A percentile compares a stretch with the other conserved stretches of the same genome.
These are phyloP conservation scores for Trypethelium eluteriae DNA, from an alignment of 495 filamentous ascomycete species.

Conservation along the genomic window DNA sequence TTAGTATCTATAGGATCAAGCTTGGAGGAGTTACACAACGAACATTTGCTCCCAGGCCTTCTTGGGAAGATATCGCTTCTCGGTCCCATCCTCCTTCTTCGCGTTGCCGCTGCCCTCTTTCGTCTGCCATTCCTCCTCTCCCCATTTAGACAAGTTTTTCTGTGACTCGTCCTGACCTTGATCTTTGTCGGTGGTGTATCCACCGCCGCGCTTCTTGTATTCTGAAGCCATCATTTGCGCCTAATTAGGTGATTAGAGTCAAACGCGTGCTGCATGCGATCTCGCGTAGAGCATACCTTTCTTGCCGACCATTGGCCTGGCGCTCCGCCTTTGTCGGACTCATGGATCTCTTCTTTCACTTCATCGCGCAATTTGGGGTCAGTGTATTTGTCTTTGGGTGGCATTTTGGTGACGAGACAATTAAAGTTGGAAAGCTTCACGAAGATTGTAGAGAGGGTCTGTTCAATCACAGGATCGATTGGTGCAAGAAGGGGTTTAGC, in stretches of 20 bases:
- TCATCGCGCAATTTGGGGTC: conserved; percentile 43
- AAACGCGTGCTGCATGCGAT: not conserved
- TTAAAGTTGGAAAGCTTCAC: not conserved
- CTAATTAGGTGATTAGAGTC: conserved; percentile 23
- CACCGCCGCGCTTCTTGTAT: conserved; percentile 47
- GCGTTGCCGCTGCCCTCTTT: conserved; percentile 44
- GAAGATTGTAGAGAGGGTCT: too few species aligned
- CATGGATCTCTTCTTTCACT: conserved; percentile 43
- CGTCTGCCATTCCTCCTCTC: conserved; percentile 45
- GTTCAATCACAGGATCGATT: too few species aligned
- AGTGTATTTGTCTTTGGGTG: conserved; percentile 43
- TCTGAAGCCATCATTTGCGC: conserved; percentile 46
- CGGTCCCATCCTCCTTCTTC: conserved; percentile 39
- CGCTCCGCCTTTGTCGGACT: conserved; percentile 43
- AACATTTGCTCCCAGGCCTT: conserved; percentile 44
- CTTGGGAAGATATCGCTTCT: conserved; percentile 45
- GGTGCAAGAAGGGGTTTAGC: too few species aligned
- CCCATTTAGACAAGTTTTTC: conserved; percentile 41
- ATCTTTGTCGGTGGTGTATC: conserved; percentile 42
- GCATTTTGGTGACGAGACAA: conserved; percentile 31
- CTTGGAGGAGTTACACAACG: not conserved
- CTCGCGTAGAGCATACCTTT: conserved; percentile 31
- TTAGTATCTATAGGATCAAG: not conserved
- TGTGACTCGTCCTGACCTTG: conserved; percentile 38
- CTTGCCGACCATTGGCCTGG: conserved; percentile 47